phyloP scores from a whole-genome alignment of 2,329 filamentous ascomycete species.

The Raffaelea albimanens region DNA sequence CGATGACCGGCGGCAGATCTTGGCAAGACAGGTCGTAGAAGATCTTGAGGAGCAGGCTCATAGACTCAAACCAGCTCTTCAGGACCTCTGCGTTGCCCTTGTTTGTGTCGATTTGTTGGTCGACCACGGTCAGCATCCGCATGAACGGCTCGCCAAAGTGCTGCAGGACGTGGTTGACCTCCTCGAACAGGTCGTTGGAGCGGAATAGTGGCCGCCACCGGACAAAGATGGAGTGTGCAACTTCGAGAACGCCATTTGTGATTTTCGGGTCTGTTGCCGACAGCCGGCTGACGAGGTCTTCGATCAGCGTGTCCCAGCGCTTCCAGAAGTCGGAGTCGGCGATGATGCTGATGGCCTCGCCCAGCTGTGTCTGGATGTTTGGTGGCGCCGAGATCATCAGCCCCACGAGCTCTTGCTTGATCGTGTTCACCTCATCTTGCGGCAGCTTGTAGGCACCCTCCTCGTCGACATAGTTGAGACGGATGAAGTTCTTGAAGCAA shows the following conservation, averaged over 20 bases:
- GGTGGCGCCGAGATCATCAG: slow-evolving; percentile 90
- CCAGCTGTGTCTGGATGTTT: slow-evolving; percentile 84
- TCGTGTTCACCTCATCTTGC: slow-evolving; percentile 70
- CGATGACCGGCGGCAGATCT: slow-evolving; percentile 88
- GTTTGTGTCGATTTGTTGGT: slow-evolving; percentile 64
- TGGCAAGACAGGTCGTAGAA: slow-evolving; percentile 97
- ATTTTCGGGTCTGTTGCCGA: slow-evolving; percentile 71
- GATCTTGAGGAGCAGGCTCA: slow-evolving; percentile 84
- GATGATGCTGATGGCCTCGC: slow-evolving; percentile 93
- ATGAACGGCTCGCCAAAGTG: slow-evolving; percentile 82
- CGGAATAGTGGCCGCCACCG: slow-evolving; percentile 91
- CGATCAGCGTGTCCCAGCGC: slow-evolving; percentile 77
- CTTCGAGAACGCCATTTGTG: slow-evolving; percentile 91
- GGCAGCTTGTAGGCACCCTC: slow-evolving; percentile 89
- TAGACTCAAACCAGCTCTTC: slow-evolving; percentile 69
- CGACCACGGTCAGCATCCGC: slow-evolving; percentile 65
- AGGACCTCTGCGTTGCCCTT: slow-evolving; percentile 65
- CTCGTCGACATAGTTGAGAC: slow-evolving; percentile 89
- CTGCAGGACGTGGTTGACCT: slow-evolving; percentile 89
- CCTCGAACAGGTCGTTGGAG: slow-evolving; percentile 83
- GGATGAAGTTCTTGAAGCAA: slow-evolving; percentile 98
- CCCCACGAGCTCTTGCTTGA: slow-evolving; percentile 91
- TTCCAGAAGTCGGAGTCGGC: slow-evolving; percentile 97
- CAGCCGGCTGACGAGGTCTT: slow-evolving; percentile 83
- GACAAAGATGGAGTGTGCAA: slow-evolving; percentile 96